phyloP scores from a whole-genome alignment of 164 flowering plant genomes.

The Berberis thunbergii region DNA sequence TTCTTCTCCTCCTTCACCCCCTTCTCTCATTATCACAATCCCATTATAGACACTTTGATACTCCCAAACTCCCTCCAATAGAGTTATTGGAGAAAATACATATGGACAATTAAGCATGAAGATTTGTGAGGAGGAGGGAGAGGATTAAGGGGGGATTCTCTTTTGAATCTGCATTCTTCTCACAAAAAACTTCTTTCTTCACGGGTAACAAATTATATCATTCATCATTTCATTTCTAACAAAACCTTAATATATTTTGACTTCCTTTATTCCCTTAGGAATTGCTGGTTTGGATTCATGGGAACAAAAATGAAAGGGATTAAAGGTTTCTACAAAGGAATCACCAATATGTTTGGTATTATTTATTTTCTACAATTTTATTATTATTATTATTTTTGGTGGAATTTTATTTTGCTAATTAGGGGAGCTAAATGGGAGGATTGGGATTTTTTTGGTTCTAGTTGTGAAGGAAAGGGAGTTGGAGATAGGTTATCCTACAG shows the following conservation, averaged over 20 bases:
- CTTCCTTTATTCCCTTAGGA: too few species aligned
- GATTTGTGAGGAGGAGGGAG: constrained; percentile 4
- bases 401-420: neutral
- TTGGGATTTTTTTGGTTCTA: constrained; percentile 4
- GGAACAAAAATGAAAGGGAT: constrained; percentile 55
- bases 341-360: constrained; percentile 78
- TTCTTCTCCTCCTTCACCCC: neutral
- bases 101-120: constrained; percentile 13
- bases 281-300: constrained; percentile 20
- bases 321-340: constrained; percentile 73
- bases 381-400: neutral
- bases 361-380: neutral
- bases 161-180: neutral
- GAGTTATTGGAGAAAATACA: neutral
- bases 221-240: too few species aligned
- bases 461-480: constrained; percentile 64
- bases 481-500: constrained; percentile 90
- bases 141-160: constrained; percentile 4
- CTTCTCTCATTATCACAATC: neutral
- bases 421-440: neutral
- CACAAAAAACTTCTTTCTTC: neutral
- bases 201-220: too few species aligned
- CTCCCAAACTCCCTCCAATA: neutral
- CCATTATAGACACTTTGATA: too few species aligned
- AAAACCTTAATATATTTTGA: too few species aligned